These are phyloP conservation scores for Trichaptum fuscoviolaceum DNA, from an alignment of 768 basidiomycete species.

Conservation along the genomic window DNA sequence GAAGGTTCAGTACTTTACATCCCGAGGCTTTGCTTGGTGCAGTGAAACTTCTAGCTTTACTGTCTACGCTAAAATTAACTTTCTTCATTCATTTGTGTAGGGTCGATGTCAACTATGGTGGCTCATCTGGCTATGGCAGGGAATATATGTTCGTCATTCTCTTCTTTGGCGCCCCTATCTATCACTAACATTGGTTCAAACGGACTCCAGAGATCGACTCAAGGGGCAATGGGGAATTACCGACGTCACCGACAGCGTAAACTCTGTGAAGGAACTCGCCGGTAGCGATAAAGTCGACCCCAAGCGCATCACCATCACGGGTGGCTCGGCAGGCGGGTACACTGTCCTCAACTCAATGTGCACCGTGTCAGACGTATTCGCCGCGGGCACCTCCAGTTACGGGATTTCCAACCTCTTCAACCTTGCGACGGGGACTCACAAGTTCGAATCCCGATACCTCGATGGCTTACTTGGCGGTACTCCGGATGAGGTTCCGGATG, in stretches of 20 bases:
- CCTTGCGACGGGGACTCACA: conserved; percentile 64
- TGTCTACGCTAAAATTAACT: conserved; percentile 9
- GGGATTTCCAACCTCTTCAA: conserved; percentile 61
- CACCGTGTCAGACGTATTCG: conserved; percentile 40
- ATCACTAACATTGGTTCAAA: not conserved
- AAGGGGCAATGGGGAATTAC: conserved; percentile 66
- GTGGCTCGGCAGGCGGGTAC: conserved; percentile 70
- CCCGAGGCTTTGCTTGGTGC: conserved; percentile 70
- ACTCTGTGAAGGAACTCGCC: conserved; percentile 48
- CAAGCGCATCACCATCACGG: conserved; percentile 61
- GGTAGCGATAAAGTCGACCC: conserved; percentile 49
- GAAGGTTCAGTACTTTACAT: conserved; percentile 61
- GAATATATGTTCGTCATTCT: conserved; percentile 42
- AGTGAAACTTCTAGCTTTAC: conserved; percentile 9
- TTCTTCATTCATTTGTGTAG: conserved; percentile 28
- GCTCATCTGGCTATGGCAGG: conserved; percentile 70
- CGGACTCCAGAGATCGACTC: conserved; percentile 40
- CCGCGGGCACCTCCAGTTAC: conserved; percentile 59
- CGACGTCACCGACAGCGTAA: conserved; percentile 63
- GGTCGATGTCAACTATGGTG: conserved; percentile 75
- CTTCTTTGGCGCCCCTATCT: not conserved
- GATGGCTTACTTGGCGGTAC: conserved; percentile 62
- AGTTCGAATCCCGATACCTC: conserved; percentile 59
- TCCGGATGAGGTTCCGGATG: conserved; percentile 43
- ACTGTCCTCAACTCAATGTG: conserved; percentile 51